Base-by-base conservation (phyloP, 345 rosid genomes). In the Jatropha curcas region DNA sequence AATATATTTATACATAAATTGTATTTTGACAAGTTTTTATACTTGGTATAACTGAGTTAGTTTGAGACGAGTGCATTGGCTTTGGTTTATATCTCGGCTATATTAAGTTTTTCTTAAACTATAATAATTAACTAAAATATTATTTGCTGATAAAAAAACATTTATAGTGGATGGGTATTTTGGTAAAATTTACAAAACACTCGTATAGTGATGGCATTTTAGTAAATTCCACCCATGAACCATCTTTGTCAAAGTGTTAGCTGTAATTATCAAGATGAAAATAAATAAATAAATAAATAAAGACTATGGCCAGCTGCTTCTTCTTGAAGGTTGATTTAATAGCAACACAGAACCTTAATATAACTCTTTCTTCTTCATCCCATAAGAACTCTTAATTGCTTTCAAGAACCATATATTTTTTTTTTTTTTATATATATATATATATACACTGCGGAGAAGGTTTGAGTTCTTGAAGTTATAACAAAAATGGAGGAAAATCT, bases 191-290 rank as follows among this genome's bases (percentile, higher is more conserved):
- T 16, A 14, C 13, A 39, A 72, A 65, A 71, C 66, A 22, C 25
- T 37, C 67, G 25, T 10, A 41, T 14, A 1, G 57, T 43, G 8
- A 68, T 70, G 75, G 62, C 46, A 50, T 31, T 68, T 62, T 22
- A 6, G 83, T 55, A 76, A 78, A 68, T 64, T 35, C 7, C 35
- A 37, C 63, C 67, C 70, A 31, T 74, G 85, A 74, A 78, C 80
- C 83, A 74, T 82, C 84, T 81, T 87, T 84, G 92, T 90, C 97
- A 90, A 89, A 82, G 83, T 82, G 96, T 86, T 94, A 92, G 97
- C 88, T 94, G 90, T 84, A 88, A 83, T 90, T 65, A 65, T 78
- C 86, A 79, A 69, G 80, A 82, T 71, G 65, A 78, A 74, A 72
- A 76, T 73, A 83, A 59, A 56, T 45, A 37, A 20, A 48, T 1